Conservation (phyloP, 352 stramenopile species). For the Globisporangium irregulare region DNA sequence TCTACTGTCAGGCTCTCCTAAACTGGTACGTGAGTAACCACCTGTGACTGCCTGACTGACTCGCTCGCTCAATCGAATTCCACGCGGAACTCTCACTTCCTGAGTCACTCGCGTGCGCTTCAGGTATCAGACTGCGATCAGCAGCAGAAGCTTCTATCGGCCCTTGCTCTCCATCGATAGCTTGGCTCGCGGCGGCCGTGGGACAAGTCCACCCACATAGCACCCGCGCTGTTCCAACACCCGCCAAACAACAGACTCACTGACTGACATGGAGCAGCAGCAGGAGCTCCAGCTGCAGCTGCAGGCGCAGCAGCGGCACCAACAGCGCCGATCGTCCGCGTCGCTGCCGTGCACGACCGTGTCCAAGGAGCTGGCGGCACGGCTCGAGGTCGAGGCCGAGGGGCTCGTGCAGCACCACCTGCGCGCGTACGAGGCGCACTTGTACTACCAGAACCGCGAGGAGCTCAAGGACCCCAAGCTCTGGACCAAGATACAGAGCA, state of each 20-base stretch:
- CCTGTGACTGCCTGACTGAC: background rate
- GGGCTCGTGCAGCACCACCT: constrained; percentile 24
- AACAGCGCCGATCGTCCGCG: constrained; percentile 16
- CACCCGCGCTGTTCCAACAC: no score
- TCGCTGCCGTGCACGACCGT: constrained; percentile 18
- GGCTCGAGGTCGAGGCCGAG: constrained; percentile 20
- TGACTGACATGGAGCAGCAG: background rate
- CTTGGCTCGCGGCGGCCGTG: no score
- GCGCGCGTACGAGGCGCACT: constrained; percentile 20
- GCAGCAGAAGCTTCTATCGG: no score
- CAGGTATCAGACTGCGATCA: no score
- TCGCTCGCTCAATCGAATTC: background rate
- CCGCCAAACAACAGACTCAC: background rate
- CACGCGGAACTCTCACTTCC: background rate
- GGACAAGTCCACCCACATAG: no score
- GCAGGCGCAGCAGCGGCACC: background rate
- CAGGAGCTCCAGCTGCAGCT: background rate
- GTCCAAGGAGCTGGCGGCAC: constrained; percentile 12
- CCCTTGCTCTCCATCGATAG: no score
- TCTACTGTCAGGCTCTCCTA: no score
- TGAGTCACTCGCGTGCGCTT: background rate
- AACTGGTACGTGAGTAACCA: no score
- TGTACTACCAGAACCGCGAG: constrained; percentile 18
- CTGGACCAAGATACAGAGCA: constrained; percentile 20
- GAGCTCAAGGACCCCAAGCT: constrained; percentile 18